phyloP scores from a whole-genome alignment of 169 alveolate species.

The Plasmodium blacklocki region DNA sequence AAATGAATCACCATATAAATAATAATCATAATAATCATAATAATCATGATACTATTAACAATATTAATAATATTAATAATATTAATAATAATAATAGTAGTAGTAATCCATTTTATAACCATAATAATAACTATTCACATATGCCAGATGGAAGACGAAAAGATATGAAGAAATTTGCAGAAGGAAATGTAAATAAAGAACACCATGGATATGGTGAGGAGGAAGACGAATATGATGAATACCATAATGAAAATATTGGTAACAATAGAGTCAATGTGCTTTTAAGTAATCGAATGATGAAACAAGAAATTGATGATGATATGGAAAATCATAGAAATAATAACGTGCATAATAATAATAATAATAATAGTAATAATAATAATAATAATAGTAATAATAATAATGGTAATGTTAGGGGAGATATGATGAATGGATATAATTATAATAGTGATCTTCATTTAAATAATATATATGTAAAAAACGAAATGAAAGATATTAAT shows the following conservation, averaged over 20 bases:
- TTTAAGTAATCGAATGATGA: too few species aligned
- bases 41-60: background rate
- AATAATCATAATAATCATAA: background rate
- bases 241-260: background rate
- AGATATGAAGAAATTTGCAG: too few species aligned
- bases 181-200: too few species aligned
- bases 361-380: background rate
- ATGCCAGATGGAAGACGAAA: too few species aligned
- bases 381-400: background rate
- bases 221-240: background rate
- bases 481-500: conserved; percentile 10
- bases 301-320: too few species aligned
- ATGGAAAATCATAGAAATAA: too few species aligned
- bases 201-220: conserved; percentile 1
- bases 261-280: too few species aligned
- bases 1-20: background rate
- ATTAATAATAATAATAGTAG: background rate
- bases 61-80: background rate
- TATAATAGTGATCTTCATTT: background rate
- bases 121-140: background rate
- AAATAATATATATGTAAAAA: conserved; percentile 3
- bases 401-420: background rate
- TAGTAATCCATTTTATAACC: background rate
- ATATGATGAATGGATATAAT: background rate
- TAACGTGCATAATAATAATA: too few species aligned